A percentile compares a stretch with the other conserved stretches of the same genome.
Evolutionary conservation across 2,329 filamentous ascomycete genomes (phyloP).

Genomic region (Harringtonia aguacate): DNA sequence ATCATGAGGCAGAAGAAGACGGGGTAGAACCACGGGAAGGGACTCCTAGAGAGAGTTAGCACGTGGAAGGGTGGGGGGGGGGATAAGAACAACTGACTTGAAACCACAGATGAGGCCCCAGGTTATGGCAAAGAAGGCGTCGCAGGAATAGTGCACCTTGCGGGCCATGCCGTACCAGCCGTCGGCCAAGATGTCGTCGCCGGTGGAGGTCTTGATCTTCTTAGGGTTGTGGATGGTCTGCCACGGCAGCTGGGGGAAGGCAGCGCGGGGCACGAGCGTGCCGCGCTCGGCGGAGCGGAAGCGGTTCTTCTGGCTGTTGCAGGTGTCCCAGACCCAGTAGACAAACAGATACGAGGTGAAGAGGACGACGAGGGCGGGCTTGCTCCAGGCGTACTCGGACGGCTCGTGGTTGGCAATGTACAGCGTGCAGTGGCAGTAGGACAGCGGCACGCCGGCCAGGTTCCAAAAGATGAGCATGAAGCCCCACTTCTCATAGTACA

Average conservation of each 20-base stretch:
- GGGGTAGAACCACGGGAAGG: constrained; percentile 87
- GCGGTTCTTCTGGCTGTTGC: constrained; percentile 76
- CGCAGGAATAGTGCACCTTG: constrained; percentile 73
- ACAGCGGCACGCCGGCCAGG: constrained; percentile 68
- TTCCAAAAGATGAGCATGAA: constrained; percentile 93
- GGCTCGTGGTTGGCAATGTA: constrained; percentile 69
- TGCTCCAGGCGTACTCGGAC: constrained; percentile 56
- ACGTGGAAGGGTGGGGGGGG: neutral
- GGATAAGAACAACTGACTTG: constrained; percentile 17
- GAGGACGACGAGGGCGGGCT: constrained; percentile 46
- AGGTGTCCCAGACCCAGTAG: constrained; percentile 79
- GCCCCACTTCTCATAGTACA: constrained; percentile 83
- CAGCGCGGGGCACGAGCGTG: constrained; percentile 50
- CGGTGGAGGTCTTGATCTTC: constrained; percentile 56
- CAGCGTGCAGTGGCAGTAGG: constrained; percentile 75
- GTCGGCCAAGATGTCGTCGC: constrained; percentile 61
- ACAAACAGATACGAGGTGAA: constrained; percentile 59
- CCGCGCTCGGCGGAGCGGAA: constrained; percentile 65
- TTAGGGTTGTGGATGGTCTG: constrained; percentile 63
- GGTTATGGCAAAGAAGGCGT: constrained; percentile 63
- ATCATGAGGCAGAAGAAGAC: constrained; percentile 79
- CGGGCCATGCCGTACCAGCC: constrained; percentile 69
- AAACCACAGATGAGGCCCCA: constrained; percentile 82
- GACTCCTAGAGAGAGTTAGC: constrained; percentile 31
- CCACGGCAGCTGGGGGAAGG: constrained; percentile 75